Percentiles rank a stretch among this genome's conserved stretches.
Conservation (phyloP, 257 asterid genomes). For the Capsicum baccatum region DNA sequence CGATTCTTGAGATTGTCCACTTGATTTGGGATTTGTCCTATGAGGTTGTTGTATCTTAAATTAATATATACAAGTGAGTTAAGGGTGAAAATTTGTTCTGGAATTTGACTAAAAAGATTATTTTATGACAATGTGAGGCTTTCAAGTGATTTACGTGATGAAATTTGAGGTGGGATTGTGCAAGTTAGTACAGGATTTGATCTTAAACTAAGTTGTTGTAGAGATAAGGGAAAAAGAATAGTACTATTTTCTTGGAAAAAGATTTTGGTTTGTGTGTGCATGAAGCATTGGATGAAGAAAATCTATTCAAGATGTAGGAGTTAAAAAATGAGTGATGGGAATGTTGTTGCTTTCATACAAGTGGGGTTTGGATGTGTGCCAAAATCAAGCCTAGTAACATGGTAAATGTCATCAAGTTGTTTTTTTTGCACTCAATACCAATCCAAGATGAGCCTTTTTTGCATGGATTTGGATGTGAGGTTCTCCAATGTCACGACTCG, state of each 20-base stretch:
- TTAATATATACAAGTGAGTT: constrained; percentile 69
- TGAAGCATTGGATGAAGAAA: constrained; percentile 74
- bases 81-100: constrained; percentile 50
- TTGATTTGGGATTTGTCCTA: constrained; percentile 55
- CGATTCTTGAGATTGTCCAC: constrained; percentile 56
- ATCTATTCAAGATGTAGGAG: constrained; percentile 72
- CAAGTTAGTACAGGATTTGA: constrained; percentile 46
- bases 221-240: neutral
- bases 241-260: constrained; percentile 32
- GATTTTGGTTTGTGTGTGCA: constrained; percentile 48
- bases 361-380: constrained; percentile 49
- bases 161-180: constrained; percentile 66
- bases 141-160: constrained; percentile 65
- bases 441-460: constrained; percentile 66
- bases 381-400: constrained; percentile 74
- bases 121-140: constrained; percentile 81
- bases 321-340: constrained; percentile 67
- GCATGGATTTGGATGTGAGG: constrained; percentile 41
- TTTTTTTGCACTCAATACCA: constrained; percentile 70
- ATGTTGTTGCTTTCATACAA: constrained; percentile 45
- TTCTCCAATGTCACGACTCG: no score
- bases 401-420: constrained; percentile 30
- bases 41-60: constrained; percentile 71
- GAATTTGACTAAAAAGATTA: constrained; percentile 59
- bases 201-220: constrained; percentile 56